Evolutionary conservation across 805 yeast species (phyloP).

Genomic region (Lachancea sp.): DNA sequence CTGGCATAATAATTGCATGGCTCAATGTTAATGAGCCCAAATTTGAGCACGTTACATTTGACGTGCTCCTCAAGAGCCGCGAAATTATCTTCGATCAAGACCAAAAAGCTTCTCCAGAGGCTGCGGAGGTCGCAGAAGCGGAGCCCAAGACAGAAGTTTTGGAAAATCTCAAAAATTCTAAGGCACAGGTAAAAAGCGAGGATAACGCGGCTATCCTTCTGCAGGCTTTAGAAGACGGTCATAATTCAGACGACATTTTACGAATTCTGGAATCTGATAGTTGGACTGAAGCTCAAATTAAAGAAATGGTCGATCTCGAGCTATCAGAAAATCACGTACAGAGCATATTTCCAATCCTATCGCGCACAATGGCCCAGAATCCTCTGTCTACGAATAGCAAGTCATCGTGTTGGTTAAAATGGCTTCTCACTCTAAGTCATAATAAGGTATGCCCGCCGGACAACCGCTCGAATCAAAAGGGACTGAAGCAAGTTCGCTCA

Average conservation of each 20-base stretch:
- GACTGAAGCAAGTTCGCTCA: constrained; percentile 47
- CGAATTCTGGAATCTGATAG: constrained; percentile 17
- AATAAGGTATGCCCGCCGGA: constrained; percentile 24
- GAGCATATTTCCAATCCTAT: constrained; percentile 41
- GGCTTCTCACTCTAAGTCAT: constrained; percentile 68
- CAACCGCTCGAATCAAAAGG: constrained; percentile 30
- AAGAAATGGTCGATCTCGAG: constrained; percentile 31
- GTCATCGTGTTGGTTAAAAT: constrained; percentile 59
- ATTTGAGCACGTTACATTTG: constrained; percentile 27
- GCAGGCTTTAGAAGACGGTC: constrained; percentile 20
- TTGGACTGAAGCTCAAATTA: constrained; percentile 28
- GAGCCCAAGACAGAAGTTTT: constrained; percentile 11
- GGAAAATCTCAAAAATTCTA: constrained; percentile 17
- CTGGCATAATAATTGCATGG: constrained; percentile 32
- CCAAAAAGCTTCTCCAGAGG: constrained; percentile 16
- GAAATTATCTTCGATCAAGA: constrained; percentile 27
- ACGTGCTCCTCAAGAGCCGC: constrained; percentile 16
- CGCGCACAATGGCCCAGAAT: constrained; percentile 39
- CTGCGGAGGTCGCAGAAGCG: constrained; percentile 20
- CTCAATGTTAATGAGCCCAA: constrained; percentile 36
- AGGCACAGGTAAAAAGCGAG: constrained; percentile 22
- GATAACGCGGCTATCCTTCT: constrained; percentile 26
- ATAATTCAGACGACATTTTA: constrained; percentile 25
- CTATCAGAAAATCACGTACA: constrained; percentile 38
- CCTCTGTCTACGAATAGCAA: constrained; percentile 16